A percentile compares a stretch with the other conserved stretches of the same genome.
Evolutionary conservation across 2,329 filamentous ascomycete genomes (phyloP).

Genomic region (Penicillium hesseltinei): DNA sequence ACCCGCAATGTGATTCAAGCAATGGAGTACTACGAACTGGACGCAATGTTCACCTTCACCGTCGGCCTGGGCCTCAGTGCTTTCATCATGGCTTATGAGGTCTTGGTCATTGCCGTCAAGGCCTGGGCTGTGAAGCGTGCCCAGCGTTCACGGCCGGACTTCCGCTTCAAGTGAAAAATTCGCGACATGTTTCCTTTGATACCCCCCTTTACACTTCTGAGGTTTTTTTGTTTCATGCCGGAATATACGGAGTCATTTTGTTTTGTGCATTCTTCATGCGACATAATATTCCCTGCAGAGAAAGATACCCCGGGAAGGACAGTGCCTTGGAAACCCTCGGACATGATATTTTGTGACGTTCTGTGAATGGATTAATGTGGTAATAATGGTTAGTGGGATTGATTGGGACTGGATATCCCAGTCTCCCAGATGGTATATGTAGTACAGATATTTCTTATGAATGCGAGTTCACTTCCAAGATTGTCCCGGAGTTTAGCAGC

Average conservation of each 20-base stretch:
- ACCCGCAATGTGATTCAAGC: slow-evolving; percentile 71
- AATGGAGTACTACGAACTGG: slow-evolving; percentile 74
- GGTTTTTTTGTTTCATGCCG: slow-evolving; percentile 1
- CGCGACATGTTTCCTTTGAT: slow-evolving; percentile 13
- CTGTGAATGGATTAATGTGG: slow-evolving; percentile 4
- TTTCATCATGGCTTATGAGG: slow-evolving; percentile 80
- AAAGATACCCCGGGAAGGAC: neutral
- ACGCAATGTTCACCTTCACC: slow-evolving; percentile 93
- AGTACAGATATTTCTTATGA: neutral
- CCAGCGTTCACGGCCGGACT: slow-evolving; percentile 30
- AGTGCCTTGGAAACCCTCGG: neutral
- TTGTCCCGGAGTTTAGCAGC: neutral
- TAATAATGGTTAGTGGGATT: neutral
- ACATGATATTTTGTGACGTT: neutral
- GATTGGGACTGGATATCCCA: neutral
- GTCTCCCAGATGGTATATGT: neutral
- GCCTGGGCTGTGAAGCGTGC: slow-evolving; percentile 69
- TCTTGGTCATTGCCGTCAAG: slow-evolving; percentile 76
- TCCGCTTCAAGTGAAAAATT: slow-evolving; percentile 29
- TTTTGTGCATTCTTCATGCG: neutral
- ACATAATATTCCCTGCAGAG: neutral
- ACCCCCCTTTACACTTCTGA: slow-evolving; percentile 18
- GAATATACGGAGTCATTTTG: slow-evolving; percentile 1
- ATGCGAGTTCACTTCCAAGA: neutral
- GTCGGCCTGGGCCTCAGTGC: slow-evolving; percentile 80